These are phyloP conservation scores for Bipolaris sorokiniana DNA, from an alignment of 2,329 filamentous ascomycete species.

Conservation along the genomic window DNA sequence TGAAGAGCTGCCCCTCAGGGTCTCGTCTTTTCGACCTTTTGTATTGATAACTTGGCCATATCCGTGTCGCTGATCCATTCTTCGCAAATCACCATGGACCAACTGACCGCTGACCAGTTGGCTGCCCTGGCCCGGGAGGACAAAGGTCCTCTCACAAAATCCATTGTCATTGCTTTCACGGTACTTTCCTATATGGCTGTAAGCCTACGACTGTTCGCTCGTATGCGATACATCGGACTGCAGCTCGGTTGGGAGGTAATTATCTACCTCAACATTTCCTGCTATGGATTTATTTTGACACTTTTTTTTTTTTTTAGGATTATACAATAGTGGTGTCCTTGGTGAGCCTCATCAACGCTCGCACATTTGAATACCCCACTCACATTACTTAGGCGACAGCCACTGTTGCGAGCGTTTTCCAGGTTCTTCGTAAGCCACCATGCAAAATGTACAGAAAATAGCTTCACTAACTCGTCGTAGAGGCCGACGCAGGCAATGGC, in stretches of 20 bases:
- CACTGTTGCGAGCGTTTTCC: constrained; percentile 15
- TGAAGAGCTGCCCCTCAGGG: not conserved
- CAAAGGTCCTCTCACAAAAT: constrained; percentile 21
- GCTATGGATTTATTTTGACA: not conserved
- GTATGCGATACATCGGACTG: constrained; percentile 20
- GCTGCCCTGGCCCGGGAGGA: constrained; percentile 26
- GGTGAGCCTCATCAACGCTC: not conserved
- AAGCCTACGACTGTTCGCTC: constrained; percentile 28
- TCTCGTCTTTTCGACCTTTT: not conserved
- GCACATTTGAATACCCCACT: not conserved
- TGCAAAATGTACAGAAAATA: not conserved
- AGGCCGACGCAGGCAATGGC: constrained; percentile 29
- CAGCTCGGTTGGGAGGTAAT: constrained; percentile 27
- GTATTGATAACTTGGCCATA: not conserved
- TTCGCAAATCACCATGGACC: constrained; percentile 16
- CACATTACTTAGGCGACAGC: not conserved
- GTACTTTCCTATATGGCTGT: constrained; percentile 27
- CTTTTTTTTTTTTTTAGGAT: not conserved
- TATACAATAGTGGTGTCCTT: not conserved
- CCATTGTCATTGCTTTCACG: constrained; percentile 29
- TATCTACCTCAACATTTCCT: not conserved
- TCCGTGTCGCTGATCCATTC: constrained; percentile 1
- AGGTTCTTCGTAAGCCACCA: constrained; percentile 26
- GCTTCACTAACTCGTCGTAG: constrained; percentile 16
- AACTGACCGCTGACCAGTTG: constrained; percentile 24